phyloP scores from a whole-genome alignment of 768 basidiomycete genomes.

The Epithele typhae region DNA sequence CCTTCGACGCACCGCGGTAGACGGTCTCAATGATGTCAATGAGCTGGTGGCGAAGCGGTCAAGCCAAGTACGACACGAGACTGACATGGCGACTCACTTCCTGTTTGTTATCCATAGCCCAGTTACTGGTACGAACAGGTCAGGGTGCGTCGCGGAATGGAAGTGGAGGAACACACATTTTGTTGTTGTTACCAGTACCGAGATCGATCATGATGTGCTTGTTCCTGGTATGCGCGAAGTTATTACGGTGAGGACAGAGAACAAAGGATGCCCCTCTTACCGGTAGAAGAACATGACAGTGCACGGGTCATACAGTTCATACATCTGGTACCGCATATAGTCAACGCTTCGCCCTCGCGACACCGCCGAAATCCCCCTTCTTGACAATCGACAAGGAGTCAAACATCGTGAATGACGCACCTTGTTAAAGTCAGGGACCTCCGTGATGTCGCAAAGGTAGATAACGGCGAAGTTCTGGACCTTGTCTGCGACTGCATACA shows the following conservation, averaged over 20 bases:
- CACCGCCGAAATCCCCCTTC: no score
- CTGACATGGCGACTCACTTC: constrained; percentile 53
- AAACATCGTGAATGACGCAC: constrained; percentile 49
- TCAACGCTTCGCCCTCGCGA: background rate
- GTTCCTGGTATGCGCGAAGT: constrained; percentile 51
- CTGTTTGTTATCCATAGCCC: constrained; percentile 99
- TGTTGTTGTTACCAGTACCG: constrained; percentile 99
- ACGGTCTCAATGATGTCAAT: constrained; percentile 99
- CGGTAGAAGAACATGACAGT: constrained; percentile 99
- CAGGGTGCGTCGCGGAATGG: background rate
- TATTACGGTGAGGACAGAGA: background rate
- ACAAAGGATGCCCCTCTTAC: constrained; percentile 33
- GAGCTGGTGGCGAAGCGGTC: constrained; percentile 45
- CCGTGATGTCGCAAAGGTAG: constrained; percentile 91
- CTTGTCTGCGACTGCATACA: constrained; percentile 88
- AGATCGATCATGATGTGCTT: constrained; percentile 99
- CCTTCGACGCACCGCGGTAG: constrained; percentile 96
- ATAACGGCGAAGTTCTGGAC: constrained; percentile 99
- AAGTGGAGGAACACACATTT: constrained; percentile 64
- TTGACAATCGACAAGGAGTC: background rate
- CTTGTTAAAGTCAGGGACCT: constrained; percentile 99
- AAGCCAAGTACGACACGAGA: background rate
- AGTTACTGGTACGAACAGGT: constrained; percentile 59
- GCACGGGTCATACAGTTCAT: constrained; percentile 95
- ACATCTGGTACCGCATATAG: constrained; percentile 55